Percentiles rank a stretch among this genome's conserved stretches.
Conservation (phyloP, 768 basidiomycete species). For the Boletellus sp. region DNA sequence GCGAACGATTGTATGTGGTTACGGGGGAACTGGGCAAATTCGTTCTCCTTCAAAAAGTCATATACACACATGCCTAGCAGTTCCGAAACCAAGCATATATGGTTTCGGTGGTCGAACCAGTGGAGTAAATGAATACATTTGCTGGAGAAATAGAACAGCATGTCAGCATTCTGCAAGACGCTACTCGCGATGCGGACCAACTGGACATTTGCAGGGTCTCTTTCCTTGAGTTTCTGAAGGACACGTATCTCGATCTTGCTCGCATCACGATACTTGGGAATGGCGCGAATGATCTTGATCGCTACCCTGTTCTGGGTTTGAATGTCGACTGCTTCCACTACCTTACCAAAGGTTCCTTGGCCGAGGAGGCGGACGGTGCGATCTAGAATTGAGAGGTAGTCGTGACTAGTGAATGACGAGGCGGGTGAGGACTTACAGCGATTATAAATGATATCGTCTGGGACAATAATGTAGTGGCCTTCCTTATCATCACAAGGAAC, state of each 20-base stretch:
- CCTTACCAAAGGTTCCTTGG: slow-evolving; percentile 98
- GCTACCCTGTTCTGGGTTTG: slow-evolving; percentile 77
- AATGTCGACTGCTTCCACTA: slow-evolving; percentile 88
- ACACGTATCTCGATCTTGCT: slow-evolving; percentile 98
- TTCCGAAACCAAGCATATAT: slow-evolving; percentile 96
- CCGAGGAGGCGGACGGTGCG: slow-evolving; percentile 87
- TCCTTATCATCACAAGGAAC: slow-evolving; percentile 94
- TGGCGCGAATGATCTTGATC: slow-evolving; percentile 98
- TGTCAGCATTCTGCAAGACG: slow-evolving; percentile 20
- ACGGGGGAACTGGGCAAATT: slow-evolving; percentile 93
- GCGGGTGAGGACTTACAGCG: slow-evolving; percentile 58
- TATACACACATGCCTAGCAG: slow-evolving; percentile 96
- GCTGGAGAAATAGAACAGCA: slow-evolving; percentile 39
- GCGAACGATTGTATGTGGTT: slow-evolving; percentile 97
- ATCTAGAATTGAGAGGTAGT: slow-evolving; percentile 49
- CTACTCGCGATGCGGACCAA: slow-evolving; percentile 40
- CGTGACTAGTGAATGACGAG: slow-evolving; percentile 1
- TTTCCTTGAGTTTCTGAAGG: slow-evolving; percentile 82
- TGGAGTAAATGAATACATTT: slow-evolving; percentile 96
- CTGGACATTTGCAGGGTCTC: slow-evolving; percentile 86
- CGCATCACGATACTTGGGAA: slow-evolving; percentile 98
- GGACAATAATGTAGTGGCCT: slow-evolving; percentile 94
- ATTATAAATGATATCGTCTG: slow-evolving; percentile 82
- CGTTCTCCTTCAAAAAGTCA: slow-evolving; percentile 98
- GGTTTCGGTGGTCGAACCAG: slow-evolving; percentile 96